Evolutionary conservation across 345 rosid species (phyloP).

Genomic region (Hibiscus mutabilis): DNA sequence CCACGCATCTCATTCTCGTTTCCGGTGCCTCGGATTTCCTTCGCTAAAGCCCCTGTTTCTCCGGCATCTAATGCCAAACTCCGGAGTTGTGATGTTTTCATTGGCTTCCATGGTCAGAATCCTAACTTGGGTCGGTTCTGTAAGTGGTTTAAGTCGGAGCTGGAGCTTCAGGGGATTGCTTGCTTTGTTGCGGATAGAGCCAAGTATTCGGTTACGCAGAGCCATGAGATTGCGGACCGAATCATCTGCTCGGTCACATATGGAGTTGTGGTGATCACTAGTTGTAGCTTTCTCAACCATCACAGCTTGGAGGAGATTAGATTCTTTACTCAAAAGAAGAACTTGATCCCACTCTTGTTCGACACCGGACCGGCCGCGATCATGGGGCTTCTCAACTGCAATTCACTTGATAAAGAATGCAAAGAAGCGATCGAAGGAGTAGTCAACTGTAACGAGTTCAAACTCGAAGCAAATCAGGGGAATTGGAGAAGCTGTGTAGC

Average conservation of each 20-base stretch:
- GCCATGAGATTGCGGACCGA: conserved; percentile 82
- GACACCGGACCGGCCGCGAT: conserved; percentile 61
- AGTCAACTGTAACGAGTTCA: conserved; percentile 65
- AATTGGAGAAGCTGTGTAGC: conserved; percentile 79
- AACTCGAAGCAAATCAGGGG: conserved; percentile 65
- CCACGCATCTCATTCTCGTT: conserved; percentile 78
- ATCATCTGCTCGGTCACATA: conserved; percentile 76
- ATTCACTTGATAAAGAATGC: conserved; percentile 58
- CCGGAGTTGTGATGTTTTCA: conserved; percentile 84
- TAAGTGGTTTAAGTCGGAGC: conserved; percentile 93
- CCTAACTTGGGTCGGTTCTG: conserved; percentile 75
- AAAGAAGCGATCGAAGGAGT: conserved; percentile 82
- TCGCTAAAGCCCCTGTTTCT: conserved; percentile 62
- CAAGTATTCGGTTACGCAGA: conserved; percentile 64
- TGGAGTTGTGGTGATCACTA: conserved; percentile 70
- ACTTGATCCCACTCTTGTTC: conserved; percentile 72
- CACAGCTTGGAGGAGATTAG: conserved; percentile 74
- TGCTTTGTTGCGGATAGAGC: conserved; percentile 88
- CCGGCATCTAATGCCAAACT: conserved; percentile 70
- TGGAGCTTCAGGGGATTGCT: conserved; percentile 89
- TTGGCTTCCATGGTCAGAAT: conserved; percentile 81
- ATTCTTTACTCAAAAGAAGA: conserved; percentile 87
- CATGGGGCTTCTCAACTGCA: conserved; percentile 49
- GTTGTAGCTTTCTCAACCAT: conserved; percentile 53
- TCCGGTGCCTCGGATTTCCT: conserved; percentile 81